A percentile compares a stretch with the other conserved stretches of the same genome.
Evolutionary conservation across 129 eudicot species (phyloP).

Genomic region (Helichrysum umbraculigerum): DNA sequence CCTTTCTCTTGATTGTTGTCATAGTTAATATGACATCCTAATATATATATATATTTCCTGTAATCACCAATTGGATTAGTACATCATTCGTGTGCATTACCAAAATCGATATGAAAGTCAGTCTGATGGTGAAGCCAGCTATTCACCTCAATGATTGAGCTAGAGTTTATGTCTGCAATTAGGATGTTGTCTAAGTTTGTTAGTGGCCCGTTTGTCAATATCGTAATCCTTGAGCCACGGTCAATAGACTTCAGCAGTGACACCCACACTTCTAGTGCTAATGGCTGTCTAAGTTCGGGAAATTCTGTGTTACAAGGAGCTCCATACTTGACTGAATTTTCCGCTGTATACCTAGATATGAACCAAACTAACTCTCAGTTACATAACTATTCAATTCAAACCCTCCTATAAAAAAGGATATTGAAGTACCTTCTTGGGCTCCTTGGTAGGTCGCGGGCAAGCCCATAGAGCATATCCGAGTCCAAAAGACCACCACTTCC

Average conservation of each 20-base stretch:
- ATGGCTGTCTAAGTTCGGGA: conserved; percentile 74
- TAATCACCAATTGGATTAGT: no score
- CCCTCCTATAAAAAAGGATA: not conserved
- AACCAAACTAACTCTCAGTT: not conserved
- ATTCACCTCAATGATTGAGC: conserved; percentile 59
- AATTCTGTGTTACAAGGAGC: conserved; percentile 77
- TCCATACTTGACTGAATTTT: conserved; percentile 58
- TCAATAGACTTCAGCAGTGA: conserved; percentile 47
- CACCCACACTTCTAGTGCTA: conserved; percentile 68
- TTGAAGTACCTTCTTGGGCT: conserved; percentile 87
- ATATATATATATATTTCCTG: no score
- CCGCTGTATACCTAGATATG: conserved; percentile 60
- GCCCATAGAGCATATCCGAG: conserved; percentile 81
- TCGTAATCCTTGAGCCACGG: conserved; percentile 54
- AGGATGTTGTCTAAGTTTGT: conserved; percentile 73
- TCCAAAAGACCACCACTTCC: no score
- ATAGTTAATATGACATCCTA: conserved; percentile 59
- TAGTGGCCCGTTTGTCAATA: conserved; percentile 80
- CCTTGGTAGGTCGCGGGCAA: conserved; percentile 78
- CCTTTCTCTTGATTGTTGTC: conserved; percentile 37
- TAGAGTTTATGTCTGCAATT: conserved; percentile 43
- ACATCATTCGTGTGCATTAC: no score
- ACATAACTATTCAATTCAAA: no score
- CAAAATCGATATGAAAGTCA: no score
- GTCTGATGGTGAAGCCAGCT: no score